These are phyloP conservation scores for Neonectria coccinea DNA, from an alignment of 2,329 filamentous ascomycete genomes.

Conservation along the genomic window DNA sequence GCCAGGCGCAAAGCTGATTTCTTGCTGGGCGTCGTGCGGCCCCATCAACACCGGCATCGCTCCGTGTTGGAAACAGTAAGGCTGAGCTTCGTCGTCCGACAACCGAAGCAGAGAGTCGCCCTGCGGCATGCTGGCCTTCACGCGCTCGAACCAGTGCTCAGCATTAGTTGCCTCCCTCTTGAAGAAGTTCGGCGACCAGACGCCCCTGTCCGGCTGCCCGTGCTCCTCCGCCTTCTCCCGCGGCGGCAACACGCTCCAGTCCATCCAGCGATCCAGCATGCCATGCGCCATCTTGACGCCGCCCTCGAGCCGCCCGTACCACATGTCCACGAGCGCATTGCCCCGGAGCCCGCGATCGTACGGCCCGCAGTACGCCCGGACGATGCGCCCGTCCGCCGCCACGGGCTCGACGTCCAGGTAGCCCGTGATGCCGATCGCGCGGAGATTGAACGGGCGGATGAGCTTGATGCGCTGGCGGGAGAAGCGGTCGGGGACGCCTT, in stretches of 20 bases:
- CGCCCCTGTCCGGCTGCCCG: constrained; percentile 49
- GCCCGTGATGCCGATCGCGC: constrained; percentile 36
- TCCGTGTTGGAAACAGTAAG: constrained; percentile 45
- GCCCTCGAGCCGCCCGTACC: constrained; percentile 56
- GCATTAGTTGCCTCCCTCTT: constrained; percentile 50
- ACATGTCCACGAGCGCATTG: constrained; percentile 51
- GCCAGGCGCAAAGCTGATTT: constrained; percentile 46
- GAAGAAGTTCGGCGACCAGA: constrained; percentile 55
- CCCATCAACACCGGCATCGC: constrained; percentile 52
- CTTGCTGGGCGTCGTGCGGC: constrained; percentile 46
- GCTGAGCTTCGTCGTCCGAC: constrained; percentile 43
- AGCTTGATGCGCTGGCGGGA: constrained; percentile 43
- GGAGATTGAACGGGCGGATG: constrained; percentile 40
- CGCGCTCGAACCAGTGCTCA: constrained; percentile 45
- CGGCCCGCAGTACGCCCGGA: constrained; percentile 51
- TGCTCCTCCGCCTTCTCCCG: constrained; percentile 45
- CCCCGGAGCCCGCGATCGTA: constrained; percentile 51
- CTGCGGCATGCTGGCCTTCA: constrained; percentile 34
- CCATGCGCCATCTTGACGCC: constrained; percentile 52
- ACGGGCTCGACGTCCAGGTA: constrained; percentile 51
- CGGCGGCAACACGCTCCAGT: constrained; percentile 56
- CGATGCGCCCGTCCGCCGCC: constrained; percentile 48
- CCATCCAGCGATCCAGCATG: constrained; percentile 56
- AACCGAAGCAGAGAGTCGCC: constrained; percentile 34
- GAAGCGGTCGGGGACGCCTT: constrained; percentile 48